Percentiles rank a stretch among this genome's conserved stretches.
These are phyloP conservation scores for Rhodotorula glutinis DNA, from an alignment of 1,284 basidiomycete species.

Conservation along the genomic window DNA sequence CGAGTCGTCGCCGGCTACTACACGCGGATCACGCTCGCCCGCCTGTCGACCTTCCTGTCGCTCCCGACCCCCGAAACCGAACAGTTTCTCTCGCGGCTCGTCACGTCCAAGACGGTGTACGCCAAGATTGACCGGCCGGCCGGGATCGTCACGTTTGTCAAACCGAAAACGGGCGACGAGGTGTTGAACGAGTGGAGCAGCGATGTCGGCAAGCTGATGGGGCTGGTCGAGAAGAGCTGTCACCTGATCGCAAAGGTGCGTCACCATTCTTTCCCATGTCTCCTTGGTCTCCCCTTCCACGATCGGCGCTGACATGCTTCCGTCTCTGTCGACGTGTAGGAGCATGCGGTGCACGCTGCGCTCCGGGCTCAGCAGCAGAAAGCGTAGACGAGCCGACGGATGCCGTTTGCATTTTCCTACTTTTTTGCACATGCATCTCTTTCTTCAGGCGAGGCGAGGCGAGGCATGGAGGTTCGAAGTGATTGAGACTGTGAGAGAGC, in stretches of 20 bases:
- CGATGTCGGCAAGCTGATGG: conserved; percentile 80
- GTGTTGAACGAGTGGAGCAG: conserved; percentile 95
- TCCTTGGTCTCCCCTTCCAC: neutral
- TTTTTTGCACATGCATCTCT: neutral
- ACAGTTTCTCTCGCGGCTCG: conserved; percentile 78
- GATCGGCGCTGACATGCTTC: neutral
- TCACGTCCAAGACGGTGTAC: conserved; percentile 86
- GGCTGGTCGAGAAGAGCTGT: conserved; percentile 54
- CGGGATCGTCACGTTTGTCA: conserved; percentile 78
- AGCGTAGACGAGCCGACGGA: neutral
- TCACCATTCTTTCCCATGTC: too few relatives aligned
- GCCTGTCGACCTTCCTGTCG: conserved; percentile 84
- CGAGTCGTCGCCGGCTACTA: conserved; percentile 94
- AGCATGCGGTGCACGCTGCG: conserved; percentile 47
- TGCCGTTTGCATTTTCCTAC: neutral
- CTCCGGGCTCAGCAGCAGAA: conserved; percentile 33
- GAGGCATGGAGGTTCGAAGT: too few relatives aligned
- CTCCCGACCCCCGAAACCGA: conserved; percentile 78
- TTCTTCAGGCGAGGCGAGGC: too few relatives aligned
- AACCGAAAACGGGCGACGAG: conserved; percentile 66
- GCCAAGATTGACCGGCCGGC: conserved; percentile 90
- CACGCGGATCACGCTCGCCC: conserved; percentile 79
- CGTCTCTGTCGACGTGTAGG: conserved; percentile 24
- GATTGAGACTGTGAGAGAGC: too few relatives aligned
- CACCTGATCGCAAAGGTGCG: conserved; percentile 55